Base-by-base conservation (phyloP, 2,329 filamentous ascomycete species). In the Dactylellina sp. region DNA sequence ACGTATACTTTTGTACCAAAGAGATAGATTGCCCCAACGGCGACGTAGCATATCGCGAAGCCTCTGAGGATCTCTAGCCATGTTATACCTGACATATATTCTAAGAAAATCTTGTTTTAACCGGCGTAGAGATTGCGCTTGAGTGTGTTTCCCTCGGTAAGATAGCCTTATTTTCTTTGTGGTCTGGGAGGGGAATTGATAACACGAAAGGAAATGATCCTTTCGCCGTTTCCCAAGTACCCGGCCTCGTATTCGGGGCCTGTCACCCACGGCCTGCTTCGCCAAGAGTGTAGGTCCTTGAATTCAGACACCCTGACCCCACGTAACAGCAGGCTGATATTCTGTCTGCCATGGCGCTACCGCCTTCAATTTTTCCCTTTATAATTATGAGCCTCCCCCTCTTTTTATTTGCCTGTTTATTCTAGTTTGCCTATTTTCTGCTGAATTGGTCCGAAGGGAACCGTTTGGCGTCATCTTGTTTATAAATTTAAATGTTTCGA, bases 381-480 rank as follows among this genome's bases (percentile, higher is more conserved):
- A 70, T 70, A 70, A 60, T 49, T 52, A 60, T 61, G 32, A 53
- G 56, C 55, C 55, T 60, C 63, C 64, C 55, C 53, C 46, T 46
- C 37, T 68, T 46, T 12, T 2, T 35, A 5, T 64, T 70, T 57
- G 47, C 16, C 12, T 22, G 16, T 20, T 25, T 39, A 37, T 53
- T 50, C 24, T 16, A 52, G 40, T 49, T 59, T 53, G 42, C 39
- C 12, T 4, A 47, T 22, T 24, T 65, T 1, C 20, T 52, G 39
- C 37, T n/a, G 39, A 64, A 18, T 32, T 57, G 39, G 39, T 42
- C 20, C 28, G 39, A 18, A 7, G 37, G 37, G 37, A 62, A 2
- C 28, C 2, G 2, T 37, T 53, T 24, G 32, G 42, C 20, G 62
- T 50, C 47, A 46, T 25, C 40, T 46, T 12, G 42, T 32, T 35